Percentiles rank a stretch among this genome's conserved stretches.
Conservation (phyloP, 768 basidiomycete species). For the Hypholoma fasciculare region DNA sequence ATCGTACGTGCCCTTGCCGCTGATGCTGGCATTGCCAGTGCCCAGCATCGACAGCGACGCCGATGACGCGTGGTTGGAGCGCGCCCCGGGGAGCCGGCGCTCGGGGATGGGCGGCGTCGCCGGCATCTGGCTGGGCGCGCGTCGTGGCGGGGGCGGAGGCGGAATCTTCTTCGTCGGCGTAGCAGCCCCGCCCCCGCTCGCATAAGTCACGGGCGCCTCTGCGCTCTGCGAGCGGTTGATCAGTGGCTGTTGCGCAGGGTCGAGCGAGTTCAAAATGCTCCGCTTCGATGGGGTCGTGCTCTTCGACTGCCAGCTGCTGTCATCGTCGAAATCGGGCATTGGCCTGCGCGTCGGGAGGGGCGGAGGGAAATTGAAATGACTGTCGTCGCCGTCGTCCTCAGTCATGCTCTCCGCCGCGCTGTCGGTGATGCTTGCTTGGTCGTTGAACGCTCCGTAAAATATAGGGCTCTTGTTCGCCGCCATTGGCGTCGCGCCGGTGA, state of each 20-base stretch:
- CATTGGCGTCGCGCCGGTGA: constrained; percentile 44
- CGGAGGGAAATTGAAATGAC: background rate
- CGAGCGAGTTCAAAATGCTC: constrained; percentile 13
- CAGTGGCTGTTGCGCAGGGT: constrained; percentile 23
- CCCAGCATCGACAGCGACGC: constrained; percentile 10
- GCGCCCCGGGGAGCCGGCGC: constrained; percentile 19
- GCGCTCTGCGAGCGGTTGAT: constrained; percentile 22
- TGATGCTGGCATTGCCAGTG: background rate
- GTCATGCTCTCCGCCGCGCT: constrained; percentile 24
- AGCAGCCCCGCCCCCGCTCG: constrained; percentile 1
- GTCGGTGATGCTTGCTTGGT: constrained; percentile 41
- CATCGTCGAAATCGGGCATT: background rate
- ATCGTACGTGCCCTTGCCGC: constrained; percentile 32
- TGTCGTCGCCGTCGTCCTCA: constrained; percentile 31
- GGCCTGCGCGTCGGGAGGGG: background rate
- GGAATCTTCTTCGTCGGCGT: constrained; percentile 46
- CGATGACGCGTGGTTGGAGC: background rate
- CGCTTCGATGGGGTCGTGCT: constrained; percentile 4
- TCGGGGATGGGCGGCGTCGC: constrained; percentile 46
- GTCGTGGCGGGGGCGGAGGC: constrained; percentile 68
- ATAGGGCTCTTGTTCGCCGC: constrained; percentile 40
- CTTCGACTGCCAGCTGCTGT: constrained; percentile 5
- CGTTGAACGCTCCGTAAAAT: constrained; percentile 44
- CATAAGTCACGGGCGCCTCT: constrained; percentile 11
- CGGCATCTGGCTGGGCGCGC: constrained; percentile 30